Evolutionary conservation across 106 monocot genomes (phyloP), one percentile per base, ranked within the genome.

Genomic region (Triglochin maritima): DNA sequence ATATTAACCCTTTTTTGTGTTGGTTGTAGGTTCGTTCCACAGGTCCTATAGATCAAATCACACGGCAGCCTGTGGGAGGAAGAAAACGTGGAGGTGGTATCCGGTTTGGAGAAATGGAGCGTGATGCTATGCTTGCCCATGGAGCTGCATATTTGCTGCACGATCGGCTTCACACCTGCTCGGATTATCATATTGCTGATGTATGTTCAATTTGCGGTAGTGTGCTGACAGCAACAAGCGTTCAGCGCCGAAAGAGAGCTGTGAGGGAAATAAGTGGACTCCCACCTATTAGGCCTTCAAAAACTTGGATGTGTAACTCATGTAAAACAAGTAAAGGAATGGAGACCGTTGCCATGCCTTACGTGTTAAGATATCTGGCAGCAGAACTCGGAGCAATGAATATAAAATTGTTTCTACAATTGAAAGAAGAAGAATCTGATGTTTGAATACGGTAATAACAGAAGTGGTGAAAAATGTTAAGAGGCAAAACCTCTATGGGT

Each of bases 91-190:
- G 96, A 17, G 96, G 96, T 67, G 96, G 96, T 4, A 84, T 98
- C 12, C 96, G 96, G n/a, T 98, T 98, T 54, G 96, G 96, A 7
- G 96, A 98, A 71, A 98, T 98, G 96, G 96, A 98, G 62, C 90
- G 96, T 4, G 96, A 98, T 61, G 83, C 96, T 4, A 12, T 98
- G 50, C 83, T 98, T 9, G 96, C 96, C 42, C 96, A 98, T 65
- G 96, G 96, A 47, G 82, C 96, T 60, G 77, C 96, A 10, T 98
- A 98, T 64, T 71, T 98, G 7, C 62, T 98, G 58, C 96, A 98
- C 14, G 96, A 98, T 50, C 74, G 96, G 45, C 90, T 98, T 42
- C 96, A 98, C 68, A 83, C 86, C 0, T 86, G 86, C 71, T 98
- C 96, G 0, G 96, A 98, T 63, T 98, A 91, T 62, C 96, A 98